phyloP scores from a whole-genome alignment of 805 yeast genomes.

The Saccharomycopsis babjevae region DNA sequence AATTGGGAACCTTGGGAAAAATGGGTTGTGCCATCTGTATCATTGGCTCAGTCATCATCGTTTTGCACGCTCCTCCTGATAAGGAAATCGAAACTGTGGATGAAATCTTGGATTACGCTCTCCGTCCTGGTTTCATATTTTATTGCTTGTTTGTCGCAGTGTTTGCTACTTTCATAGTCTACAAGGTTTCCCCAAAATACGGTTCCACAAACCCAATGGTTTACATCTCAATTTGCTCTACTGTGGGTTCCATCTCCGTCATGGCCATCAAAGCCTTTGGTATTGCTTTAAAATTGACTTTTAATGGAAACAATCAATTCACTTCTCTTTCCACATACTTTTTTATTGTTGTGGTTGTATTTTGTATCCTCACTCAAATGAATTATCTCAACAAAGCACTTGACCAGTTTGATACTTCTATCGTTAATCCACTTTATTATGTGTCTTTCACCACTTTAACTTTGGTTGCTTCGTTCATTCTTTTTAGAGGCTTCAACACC shows the following conservation, averaged over 20 bases:
- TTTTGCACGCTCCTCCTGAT: conserved; percentile 90
- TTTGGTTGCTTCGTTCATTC: conserved; percentile 71
- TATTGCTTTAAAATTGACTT: conserved; percentile 75
- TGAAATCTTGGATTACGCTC: conserved; percentile 73
- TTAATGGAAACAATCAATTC: conserved; percentile 80
- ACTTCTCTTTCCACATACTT: conserved; percentile 76
- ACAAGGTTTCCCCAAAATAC: conserved; percentile 69
- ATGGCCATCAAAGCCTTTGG: conserved; percentile 93
- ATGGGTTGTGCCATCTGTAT: conserved; percentile 90
- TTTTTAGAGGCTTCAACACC: conserved; percentile 82
- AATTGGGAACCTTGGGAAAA: conserved; percentile 77
- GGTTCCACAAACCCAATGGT: conserved; percentile 81
- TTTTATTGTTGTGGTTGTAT: conserved; percentile 64
- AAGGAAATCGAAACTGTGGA: conserved; percentile 81
- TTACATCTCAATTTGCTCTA: conserved; percentile 79
- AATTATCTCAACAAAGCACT: conserved; percentile 87
- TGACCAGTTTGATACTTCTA: conserved; percentile 87
- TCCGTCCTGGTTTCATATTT: conserved; percentile 62
- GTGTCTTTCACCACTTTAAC: conserved; percentile 89
- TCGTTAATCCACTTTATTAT: conserved; percentile 83
- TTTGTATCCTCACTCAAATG: conserved; percentile 86
- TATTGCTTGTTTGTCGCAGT: conserved; percentile 54
- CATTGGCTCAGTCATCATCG: conserved; percentile 79
- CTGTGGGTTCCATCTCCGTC: conserved; percentile 84
- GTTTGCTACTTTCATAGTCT: conserved; percentile 70